phyloP scores from a whole-genome alignment of 257 asterid genomes.

The Nicotiana undulata region DNA sequence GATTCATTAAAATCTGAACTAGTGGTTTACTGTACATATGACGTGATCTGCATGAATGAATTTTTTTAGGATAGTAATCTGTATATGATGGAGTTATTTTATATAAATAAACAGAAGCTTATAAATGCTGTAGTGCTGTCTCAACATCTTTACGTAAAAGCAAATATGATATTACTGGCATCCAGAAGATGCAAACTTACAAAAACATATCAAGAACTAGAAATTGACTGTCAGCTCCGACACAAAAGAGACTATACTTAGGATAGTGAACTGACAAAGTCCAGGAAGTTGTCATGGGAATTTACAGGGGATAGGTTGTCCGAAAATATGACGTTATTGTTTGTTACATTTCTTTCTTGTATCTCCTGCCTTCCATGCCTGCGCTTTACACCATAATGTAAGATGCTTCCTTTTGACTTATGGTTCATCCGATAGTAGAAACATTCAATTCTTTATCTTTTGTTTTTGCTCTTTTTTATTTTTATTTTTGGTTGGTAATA shows the following conservation, averaged over 20 bases:
- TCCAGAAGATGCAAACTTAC: too few relatives aligned
- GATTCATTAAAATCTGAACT: not conserved
- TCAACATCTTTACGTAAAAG: not conserved
- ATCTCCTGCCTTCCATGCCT: not conserved
- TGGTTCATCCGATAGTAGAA: not conserved
- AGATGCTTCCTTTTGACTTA: not conserved
- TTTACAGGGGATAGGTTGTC: too few relatives aligned
- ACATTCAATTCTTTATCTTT: not conserved
- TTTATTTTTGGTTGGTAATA: not conserved
- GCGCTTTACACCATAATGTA: not conserved
- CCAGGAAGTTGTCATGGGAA: too few relatives aligned
- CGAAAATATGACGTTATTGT: not conserved
- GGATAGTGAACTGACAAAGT: too few relatives aligned
- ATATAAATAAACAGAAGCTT: not conserved
- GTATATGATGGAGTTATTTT: not conserved
- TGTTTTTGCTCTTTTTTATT: not conserved
- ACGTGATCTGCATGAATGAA: not conserved
- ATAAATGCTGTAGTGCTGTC: not conserved
- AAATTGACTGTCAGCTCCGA: too few relatives aligned
- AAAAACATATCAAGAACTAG: too few relatives aligned
- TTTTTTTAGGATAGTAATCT: not conserved
- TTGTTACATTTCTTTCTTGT: slow-evolving; percentile 5
- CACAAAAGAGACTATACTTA: too few relatives aligned
- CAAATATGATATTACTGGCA: not conserved
- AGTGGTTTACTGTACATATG: not conserved